Conservation (phyloP, 192 early-diverging fungal species). For the Backusella australiensis region DNA sequence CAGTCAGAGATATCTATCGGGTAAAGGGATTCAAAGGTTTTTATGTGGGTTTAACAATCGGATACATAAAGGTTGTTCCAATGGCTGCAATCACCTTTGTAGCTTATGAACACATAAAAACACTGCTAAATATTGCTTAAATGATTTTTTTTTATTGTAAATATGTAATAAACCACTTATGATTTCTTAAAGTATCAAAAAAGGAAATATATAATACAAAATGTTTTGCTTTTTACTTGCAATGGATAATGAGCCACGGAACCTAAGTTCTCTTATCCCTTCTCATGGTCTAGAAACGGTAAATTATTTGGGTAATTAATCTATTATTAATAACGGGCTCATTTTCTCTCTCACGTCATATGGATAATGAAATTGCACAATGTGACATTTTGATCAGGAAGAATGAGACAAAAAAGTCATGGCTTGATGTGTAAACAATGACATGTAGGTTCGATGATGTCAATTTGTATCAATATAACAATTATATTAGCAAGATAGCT, state of each 20-base stretch:
- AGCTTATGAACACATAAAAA: conserved; percentile 82
- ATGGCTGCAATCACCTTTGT: conserved; percentile 90
- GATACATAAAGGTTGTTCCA: conserved; percentile 92
- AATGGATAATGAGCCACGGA: not conserved
- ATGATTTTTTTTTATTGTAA: not conserved
- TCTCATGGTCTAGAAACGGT: no score
- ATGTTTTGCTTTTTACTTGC: not conserved
- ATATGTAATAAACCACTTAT: not conserved
- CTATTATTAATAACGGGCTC: no score
- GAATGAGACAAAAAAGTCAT: no score
- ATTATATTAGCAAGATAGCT: no score
- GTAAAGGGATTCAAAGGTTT: conserved; percentile 78
- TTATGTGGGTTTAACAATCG: conserved; percentile 96
- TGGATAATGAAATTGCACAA: no score
- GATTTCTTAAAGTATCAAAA: not conserved
- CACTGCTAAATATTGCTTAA: conserved; percentile 49
- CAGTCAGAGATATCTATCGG: conserved; percentile 61
- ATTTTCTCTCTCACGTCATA: no score
- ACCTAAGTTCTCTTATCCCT: not conserved
- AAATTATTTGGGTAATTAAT: no score
- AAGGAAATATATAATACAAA: not conserved
- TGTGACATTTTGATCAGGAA: no score
- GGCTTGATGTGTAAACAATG: no score
- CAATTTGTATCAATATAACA: no score
- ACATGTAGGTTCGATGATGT: no score